Evolutionary conservation across 2,329 filamentous ascomycete species (phyloP).

Genomic region (Phoma sp.): DNA sequence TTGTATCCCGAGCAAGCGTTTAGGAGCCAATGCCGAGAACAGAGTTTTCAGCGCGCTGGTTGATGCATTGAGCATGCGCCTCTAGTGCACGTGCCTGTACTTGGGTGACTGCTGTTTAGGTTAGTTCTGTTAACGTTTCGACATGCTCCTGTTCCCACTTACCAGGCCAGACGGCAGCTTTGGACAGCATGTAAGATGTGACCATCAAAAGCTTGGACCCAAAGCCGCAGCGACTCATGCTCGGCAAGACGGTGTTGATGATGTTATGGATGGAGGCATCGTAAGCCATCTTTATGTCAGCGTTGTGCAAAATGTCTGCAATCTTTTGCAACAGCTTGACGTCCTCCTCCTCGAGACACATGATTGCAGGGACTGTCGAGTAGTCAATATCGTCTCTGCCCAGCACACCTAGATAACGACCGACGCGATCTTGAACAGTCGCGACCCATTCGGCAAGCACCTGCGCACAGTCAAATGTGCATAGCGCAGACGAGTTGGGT

Average conservation of each 20-base stretch:
- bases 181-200: constrained; percentile 85
- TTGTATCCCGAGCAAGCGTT: constrained; percentile 20
- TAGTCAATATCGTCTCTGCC: constrained; percentile 83
- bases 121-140: not conserved
- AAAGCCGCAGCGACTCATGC: constrained; percentile 71
- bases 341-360: constrained; percentile 92
- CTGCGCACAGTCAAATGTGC: constrained; percentile 91
- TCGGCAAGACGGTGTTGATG: constrained; percentile 59
- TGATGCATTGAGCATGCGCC: constrained; percentile 68
- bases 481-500: constrained; percentile 88
- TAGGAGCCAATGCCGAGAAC: constrained; percentile 35
- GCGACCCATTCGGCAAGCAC: constrained; percentile 94
- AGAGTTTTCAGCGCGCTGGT: constrained; percentile 63
- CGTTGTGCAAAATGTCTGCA: constrained; percentile 75
- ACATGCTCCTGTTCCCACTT: constrained; percentile 47
- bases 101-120: constrained; percentile 63
- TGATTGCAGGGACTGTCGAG: constrained; percentile 80
- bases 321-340: constrained; percentile 84
- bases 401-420: constrained; percentile 83
- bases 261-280: constrained; percentile 54
- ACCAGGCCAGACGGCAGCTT: constrained; percentile 93
- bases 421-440: constrained; percentile 92
- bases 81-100: constrained; percentile 71
- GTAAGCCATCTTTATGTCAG: constrained; percentile 78
- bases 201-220: constrained; percentile 84